Evolutionary conservation across 129 eudicot genomes (phyloP).

Genomic region (Cynara cardunculus): DNA sequence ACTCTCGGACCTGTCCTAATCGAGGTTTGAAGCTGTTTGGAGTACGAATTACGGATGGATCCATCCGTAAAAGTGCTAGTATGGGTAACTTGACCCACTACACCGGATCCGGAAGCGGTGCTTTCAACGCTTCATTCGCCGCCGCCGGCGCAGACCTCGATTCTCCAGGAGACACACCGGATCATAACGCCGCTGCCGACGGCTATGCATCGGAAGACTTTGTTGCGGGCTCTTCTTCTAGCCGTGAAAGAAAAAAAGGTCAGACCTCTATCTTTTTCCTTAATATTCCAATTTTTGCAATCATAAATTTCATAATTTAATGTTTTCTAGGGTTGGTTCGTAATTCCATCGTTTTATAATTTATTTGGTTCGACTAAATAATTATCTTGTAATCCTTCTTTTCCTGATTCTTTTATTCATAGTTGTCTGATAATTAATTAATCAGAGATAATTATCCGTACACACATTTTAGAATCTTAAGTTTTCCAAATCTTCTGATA

Average conservation of each 20-base stretch:
- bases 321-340: not conserved
- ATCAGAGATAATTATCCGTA: not conserved
- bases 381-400: too few relatives aligned
- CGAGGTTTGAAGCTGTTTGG: constrained; percentile 73
- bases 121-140: constrained; percentile 17
- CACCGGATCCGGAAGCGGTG: constrained; percentile 21
- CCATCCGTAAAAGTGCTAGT: constrained; percentile 71
- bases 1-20: constrained; percentile 73
- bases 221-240: constrained; percentile 58
- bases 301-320: not conserved
- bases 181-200: constrained; percentile 35
- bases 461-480: not conserved
- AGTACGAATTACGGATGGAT: constrained; percentile 65
- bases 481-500: too few relatives aligned
- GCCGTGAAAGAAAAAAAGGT: constrained; percentile 74
- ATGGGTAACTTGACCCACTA: constrained; percentile 71
- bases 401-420: not conserved
- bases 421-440: not conserved
- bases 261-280: not conserved
- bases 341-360: too few relatives aligned
- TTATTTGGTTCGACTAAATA: not conserved
- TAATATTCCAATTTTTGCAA: too few relatives aligned
- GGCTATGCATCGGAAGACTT: constrained; percentile 74
- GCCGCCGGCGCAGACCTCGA: constrained; percentile 5
- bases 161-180: constrained; percentile 30